Evolutionary conservation across 352 stramenopile genomes (phyloP), one percentile per base, ranked within the genome.

Genomic region (Globisporangium iwayamae): DNA sequence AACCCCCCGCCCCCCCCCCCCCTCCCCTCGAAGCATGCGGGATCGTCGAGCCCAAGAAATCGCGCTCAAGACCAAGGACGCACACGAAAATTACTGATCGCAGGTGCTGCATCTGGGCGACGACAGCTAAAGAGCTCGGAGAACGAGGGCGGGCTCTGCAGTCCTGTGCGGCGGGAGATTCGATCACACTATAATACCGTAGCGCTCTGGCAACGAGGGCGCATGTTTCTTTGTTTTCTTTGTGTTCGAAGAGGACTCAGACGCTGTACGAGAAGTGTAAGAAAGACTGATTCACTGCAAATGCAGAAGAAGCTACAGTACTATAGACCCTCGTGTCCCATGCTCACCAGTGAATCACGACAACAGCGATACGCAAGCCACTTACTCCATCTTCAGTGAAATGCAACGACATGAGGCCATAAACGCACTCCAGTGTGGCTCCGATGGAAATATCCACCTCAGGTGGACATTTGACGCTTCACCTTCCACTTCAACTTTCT

Each of bases 101-200:
- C 41, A 78, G 76, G 63, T 93, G 91, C 52, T 73, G 80, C 3
- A 66, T 91, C 65, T 89, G 74, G 85, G 92, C 63, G 79, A 92
- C 47, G 87, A 96, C 56, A 71, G 79, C 43, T 36, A 93, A 87
- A 58, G 81, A 28, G 76, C 2, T 74, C 68, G 8, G 64, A 96
- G 38, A 90, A 82, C 67, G 60, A 93, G 28, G 53, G 60, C 52
- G 90, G 96, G 63, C 94, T 97, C 62, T 79, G 87, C 28, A 76
- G 71, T 81, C 2, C 70, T 87, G 9, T 75, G 57, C 2, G 83
- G 90, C 57, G 25, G 25, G 25, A 28, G 25, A 28, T 28, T 28
- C 25, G 25, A 28, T 28, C 25, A 28, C 34, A 11, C 34, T 38
- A 38, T 38, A 38, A 38, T 38, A 10, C 9, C 34, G 0, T 7